These are phyloP conservation scores for Cladosporium austrohemisphaericum DNA, from an alignment of 2,329 filamentous ascomycete genomes.

Conservation along the genomic window DNA sequence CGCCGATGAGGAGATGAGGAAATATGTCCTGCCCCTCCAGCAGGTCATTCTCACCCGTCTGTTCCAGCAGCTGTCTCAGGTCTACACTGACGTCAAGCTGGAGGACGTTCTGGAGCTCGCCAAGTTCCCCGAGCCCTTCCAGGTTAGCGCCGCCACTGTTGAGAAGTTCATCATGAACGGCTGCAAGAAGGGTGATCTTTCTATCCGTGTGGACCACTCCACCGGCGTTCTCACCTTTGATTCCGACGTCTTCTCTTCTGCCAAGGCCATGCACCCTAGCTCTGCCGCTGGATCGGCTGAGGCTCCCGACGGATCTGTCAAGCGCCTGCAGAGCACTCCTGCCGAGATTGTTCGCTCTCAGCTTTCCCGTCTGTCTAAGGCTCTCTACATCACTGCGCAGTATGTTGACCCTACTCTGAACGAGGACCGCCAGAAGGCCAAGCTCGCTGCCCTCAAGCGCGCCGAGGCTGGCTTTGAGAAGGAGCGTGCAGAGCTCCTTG, in stretches of 20 bases:
- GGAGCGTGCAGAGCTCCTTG: constrained; percentile 81
- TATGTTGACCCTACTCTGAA: constrained; percentile 92
- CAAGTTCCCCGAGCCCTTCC: constrained; percentile 93
- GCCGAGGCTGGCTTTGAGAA: constrained; percentile 85
- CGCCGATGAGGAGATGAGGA: constrained; percentile 90
- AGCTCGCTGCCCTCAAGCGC: constrained; percentile 73
- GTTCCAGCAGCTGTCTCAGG: constrained; percentile 98
- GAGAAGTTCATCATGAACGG: constrained; percentile 99
- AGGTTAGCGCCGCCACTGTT: constrained; percentile 83
- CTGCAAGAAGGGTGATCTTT: constrained; percentile 98
- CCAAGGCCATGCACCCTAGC: constrained; percentile 84
- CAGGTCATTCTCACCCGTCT: constrained; percentile 97
- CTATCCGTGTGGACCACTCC: constrained; percentile 93
- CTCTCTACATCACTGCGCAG: constrained; percentile 88
- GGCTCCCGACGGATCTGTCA: constrained; percentile 75
- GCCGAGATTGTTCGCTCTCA: constrained; percentile 97
- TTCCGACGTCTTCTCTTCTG: constrained; percentile 95
- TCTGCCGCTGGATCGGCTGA: constrained; percentile 84
- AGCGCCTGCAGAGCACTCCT: constrained; percentile 94
- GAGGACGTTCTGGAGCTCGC: constrained; percentile 90
- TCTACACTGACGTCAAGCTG: constrained; percentile 96
- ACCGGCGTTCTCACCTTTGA: constrained; percentile 95
- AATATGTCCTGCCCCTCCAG: constrained; percentile 91
- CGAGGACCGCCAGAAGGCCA: constrained; percentile 72
- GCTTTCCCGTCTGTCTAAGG: constrained; percentile 84